phyloP scores from a whole-genome alignment of 2,329 filamentous ascomycete species.

The Alternaria infectoria region DNA sequence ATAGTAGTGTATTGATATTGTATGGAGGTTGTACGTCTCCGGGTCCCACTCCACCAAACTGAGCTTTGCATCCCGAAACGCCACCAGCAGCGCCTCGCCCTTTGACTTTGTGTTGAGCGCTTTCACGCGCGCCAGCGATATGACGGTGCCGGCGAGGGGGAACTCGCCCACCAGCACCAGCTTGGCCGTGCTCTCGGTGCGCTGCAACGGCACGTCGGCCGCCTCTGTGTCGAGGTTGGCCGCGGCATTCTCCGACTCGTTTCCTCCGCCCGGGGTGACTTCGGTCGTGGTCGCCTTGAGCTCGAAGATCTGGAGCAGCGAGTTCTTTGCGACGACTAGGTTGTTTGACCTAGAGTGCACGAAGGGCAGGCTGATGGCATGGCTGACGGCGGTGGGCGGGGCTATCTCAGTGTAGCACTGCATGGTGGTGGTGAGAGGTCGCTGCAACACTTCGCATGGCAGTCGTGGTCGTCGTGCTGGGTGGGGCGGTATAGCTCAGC shows the following conservation, averaged over 20 bases:
- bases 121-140: slow-evolving; percentile 79
- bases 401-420: slow-evolving; percentile 97
- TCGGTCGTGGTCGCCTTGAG: slow-evolving; percentile 72
- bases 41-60: slow-evolving; percentile 95
- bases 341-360: slow-evolving; percentile 78
- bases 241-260: slow-evolving; percentile 47
- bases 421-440: slow-evolving; percentile 60
- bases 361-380: slow-evolving; percentile 82
- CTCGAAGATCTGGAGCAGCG: slow-evolving; percentile 88
- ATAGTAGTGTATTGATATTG: slow-evolving; percentile 96
- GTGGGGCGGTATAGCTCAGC: neutral
- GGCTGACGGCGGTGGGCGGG: slow-evolving; percentile 91
- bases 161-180: slow-evolving; percentile 87
- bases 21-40: slow-evolving; percentile 77
- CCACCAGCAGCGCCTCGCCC: slow-evolving; percentile 81
- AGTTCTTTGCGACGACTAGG: slow-evolving; percentile 89
- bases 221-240: slow-evolving; percentile 59
- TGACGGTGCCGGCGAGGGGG: slow-evolving; percentile 81
- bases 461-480: neutral
- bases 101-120: slow-evolving; percentile 75
- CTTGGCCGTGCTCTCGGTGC: slow-evolving; percentile 73
- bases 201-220: slow-evolving; percentile 55
- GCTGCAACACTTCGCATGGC: slow-evolving; percentile 24
- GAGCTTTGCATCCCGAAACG: slow-evolving; percentile 89
- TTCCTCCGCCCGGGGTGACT: slow-evolving; percentile 51